Evolutionary conservation across 768 basidiomycete species (phyloP).

Genomic region (Pseudohyphozyma bogoriensis): DNA sequence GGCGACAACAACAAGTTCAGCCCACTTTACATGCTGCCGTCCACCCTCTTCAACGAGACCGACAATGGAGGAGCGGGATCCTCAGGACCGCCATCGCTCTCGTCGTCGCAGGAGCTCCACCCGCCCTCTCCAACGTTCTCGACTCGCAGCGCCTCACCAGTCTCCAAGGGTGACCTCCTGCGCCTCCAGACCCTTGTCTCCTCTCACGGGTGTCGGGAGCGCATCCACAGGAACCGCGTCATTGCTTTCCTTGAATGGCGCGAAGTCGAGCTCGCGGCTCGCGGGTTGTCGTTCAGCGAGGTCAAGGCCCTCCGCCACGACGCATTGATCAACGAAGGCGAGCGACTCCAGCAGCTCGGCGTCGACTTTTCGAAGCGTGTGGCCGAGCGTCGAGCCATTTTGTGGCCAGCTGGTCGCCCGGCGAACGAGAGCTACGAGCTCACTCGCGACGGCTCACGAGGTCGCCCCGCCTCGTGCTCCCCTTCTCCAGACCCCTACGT

Average conservation of each 20-base stretch:
- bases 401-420: neutral
- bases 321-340: neutral
- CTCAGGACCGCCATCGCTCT: neutral
- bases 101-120: slow-evolving; percentile 14
- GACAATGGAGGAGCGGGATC: neutral
- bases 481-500: neutral
- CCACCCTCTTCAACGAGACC: slow-evolving; percentile 11
- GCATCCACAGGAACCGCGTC: neutral
- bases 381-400: slow-evolving; percentile 3
- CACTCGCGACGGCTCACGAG: too few species aligned
- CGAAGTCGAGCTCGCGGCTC: slow-evolving; percentile 18
- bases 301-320: neutral
- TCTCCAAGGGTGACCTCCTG: neutral
- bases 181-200: slow-evolving; percentile 3
- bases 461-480: too few species aligned
- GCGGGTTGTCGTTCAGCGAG: neutral
- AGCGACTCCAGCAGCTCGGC: neutral
- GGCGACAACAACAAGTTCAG: neutral
- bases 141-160: neutral
- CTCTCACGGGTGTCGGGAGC: neutral
- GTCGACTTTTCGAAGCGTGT: slow-evolving; percentile 17
- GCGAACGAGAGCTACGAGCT: neutral
- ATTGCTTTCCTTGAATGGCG: slow-evolving; percentile 18
- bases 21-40: slow-evolving; percentile 13
- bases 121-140: slow-evolving; percentile 3